Evolutionary conservation across 2,329 filamentous ascomycete genomes (phyloP).

Genomic region (Colletotrichum tabaci): DNA sequence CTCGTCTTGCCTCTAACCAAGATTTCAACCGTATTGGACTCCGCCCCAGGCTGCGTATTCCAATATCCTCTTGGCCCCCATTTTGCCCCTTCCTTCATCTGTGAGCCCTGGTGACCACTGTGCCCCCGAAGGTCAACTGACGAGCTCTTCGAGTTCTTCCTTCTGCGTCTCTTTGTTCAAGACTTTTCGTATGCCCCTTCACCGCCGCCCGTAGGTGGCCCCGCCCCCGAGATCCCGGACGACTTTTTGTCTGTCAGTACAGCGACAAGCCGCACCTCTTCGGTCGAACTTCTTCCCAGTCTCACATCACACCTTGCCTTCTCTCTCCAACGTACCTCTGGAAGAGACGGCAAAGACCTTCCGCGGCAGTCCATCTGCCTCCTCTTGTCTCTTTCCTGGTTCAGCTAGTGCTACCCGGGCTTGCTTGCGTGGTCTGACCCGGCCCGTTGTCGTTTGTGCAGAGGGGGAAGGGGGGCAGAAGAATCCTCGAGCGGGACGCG

Average conservation of each 20-base stretch:
- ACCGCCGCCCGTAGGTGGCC: constrained; percentile 15
- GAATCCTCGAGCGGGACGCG: constrained; percentile 35
- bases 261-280: constrained; percentile 22
- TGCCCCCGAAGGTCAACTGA: constrained; percentile 23
- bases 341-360: constrained; percentile 7
- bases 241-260: constrained; percentile 1
- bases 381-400: not conserved
- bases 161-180: not conserved
- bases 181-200: constrained; percentile 3
- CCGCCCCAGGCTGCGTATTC: constrained; percentile 19
- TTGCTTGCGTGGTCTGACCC: constrained; percentile 40
- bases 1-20: not conserved
- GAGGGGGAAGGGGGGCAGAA: constrained; percentile 16
- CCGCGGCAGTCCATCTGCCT: constrained; percentile 15
- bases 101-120: constrained; percentile 29
- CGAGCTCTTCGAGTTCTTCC: constrained; percentile 19
- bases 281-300: not conserved
- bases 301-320: not conserved
- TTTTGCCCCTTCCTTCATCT: constrained; percentile 28
- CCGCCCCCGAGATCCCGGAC: constrained; percentile 33
- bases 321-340: not conserved
- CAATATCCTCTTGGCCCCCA: constrained; percentile 26
- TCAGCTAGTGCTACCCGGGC: not conserved
- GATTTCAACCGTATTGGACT: constrained; percentile 9
- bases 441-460: constrained; percentile 25